Evolutionary conservation across 805 yeast species (phyloP).

Genomic region (Lachancea thermotolerans): DNA sequence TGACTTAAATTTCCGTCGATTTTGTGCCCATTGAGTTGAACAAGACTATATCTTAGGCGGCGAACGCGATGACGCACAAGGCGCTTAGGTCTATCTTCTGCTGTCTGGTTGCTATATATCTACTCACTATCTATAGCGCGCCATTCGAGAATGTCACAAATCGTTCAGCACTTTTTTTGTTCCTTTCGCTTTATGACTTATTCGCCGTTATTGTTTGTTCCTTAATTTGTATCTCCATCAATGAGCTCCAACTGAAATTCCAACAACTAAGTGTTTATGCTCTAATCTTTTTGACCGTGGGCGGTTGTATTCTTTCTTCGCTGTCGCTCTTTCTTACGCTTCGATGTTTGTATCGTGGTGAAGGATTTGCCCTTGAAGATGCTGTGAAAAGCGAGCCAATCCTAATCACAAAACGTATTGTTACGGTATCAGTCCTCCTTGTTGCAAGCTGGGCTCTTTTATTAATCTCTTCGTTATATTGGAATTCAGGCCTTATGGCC

Average conservation of each 20-base stretch:
- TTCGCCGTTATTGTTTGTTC: not conserved
- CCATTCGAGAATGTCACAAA: slow-evolving; percentile 6
- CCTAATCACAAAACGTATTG: not conserved
- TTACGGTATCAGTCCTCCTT: not conserved
- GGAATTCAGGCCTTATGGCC: not conserved
- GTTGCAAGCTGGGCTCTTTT: not conserved
- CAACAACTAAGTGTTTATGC: not conserved
- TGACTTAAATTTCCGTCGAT: too few species aligned
- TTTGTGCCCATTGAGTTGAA: too few species aligned
- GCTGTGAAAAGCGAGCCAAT: not conserved
- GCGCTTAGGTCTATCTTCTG: not conserved
- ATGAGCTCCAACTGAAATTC: not conserved
- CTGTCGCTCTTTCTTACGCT: not conserved
- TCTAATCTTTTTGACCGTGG: not conserved
- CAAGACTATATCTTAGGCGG: not conserved
- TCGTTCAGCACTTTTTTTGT: slow-evolving; percentile 1
- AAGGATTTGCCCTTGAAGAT: not conserved
- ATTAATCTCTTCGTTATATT: not conserved
- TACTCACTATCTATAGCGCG: slow-evolving; percentile 1
- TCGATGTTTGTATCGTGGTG: not conserved
- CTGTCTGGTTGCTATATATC: not conserved
- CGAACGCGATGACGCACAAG: not conserved
- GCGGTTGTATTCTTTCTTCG: not conserved
- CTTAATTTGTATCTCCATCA: not conserved
- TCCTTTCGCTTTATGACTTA: slow-evolving; percentile 1